Evolutionary conservation across 2,329 filamentous ascomycete species (phyloP).

Genomic region (Lasiodiplodia gonubiensis): DNA sequence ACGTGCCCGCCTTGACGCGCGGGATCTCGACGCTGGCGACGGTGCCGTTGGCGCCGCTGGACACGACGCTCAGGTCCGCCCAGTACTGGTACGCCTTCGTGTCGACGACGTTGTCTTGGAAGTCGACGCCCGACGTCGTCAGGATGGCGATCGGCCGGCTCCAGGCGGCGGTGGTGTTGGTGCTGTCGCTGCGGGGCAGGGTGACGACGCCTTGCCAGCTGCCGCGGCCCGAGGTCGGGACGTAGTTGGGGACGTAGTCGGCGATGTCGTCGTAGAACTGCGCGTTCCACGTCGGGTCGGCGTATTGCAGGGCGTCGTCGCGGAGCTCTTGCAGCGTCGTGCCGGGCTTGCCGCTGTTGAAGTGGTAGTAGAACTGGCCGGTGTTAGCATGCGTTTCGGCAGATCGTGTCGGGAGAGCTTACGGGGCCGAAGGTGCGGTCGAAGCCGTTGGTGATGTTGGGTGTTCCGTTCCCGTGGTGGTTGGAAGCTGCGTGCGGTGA

Average conservation of each 20-base stretch:
- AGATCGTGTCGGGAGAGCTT: slow-evolving; percentile 42
- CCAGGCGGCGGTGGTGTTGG: slow-evolving; percentile 47
- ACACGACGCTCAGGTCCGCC: slow-evolving; percentile 48
- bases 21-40: slow-evolving; percentile 57
- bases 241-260: slow-evolving; percentile 63
- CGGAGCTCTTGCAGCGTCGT: slow-evolving; percentile 56
- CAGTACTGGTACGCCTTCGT: slow-evolving; percentile 67
- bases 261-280: slow-evolving; percentile 68
- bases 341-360: slow-evolving; percentile 61
- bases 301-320: slow-evolving; percentile 60
- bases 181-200: slow-evolving; percentile 49
- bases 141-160: slow-evolving; percentile 62
- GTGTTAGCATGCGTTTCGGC: neutral
- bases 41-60: neutral
- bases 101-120: slow-evolving; percentile 65
- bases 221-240: slow-evolving; percentile 59
- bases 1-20: slow-evolving; percentile 62
- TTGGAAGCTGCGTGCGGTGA: slow-evolving; percentile 50
- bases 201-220: slow-evolving; percentile 57
- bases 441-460: slow-evolving; percentile 69
- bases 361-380: slow-evolving; percentile 54
- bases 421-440: slow-evolving; percentile 68
- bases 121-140: slow-evolving; percentile 58
- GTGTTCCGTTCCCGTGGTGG: slow-evolving; percentile 67
- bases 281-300: slow-evolving; percentile 60